These are phyloP conservation scores for Cryptosporidium canis DNA, from an alignment of 169 alveolate genomes.

Conservation along the genomic window DNA sequence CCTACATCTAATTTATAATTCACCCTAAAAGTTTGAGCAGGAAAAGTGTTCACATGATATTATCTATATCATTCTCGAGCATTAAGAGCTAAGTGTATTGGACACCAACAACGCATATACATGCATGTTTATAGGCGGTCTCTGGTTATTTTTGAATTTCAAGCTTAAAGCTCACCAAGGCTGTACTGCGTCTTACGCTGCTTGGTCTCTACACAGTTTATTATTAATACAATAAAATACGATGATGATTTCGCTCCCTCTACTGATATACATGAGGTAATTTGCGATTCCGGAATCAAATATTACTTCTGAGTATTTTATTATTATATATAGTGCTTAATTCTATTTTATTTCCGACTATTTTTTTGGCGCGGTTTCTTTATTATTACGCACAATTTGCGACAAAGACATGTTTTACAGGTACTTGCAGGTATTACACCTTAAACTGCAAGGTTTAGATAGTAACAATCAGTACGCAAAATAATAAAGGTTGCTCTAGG, in stretches of 20 bases:
- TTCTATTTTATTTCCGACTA: neutral
- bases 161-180: neutral
- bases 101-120: too few relatives aligned
- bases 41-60: neutral
- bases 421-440: neutral
- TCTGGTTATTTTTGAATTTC: neutral
- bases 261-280: slow-evolving; percentile 27
- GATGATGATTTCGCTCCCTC: slow-evolving; percentile 74
- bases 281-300: slow-evolving; percentile 72
- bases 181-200: neutral
- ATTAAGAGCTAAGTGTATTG: too few relatives aligned
- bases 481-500: too few relatives aligned
- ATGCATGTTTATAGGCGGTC: too few relatives aligned
- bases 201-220: neutral
- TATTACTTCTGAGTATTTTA: slow-evolving; percentile 33
- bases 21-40: neutral
- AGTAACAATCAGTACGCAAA: too few relatives aligned
- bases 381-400: slow-evolving; percentile 8
- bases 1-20: neutral
- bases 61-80: too few relatives aligned
- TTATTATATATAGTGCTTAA: neutral
- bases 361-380: neutral
- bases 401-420: slow-evolving; percentile 13
- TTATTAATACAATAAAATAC: neutral
- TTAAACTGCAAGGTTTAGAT: too few relatives aligned